These are phyloP conservation scores for Cenchrus fungigraminus DNA, from an alignment of 176 grass and related monocot species.

Conservation along the genomic window DNA sequence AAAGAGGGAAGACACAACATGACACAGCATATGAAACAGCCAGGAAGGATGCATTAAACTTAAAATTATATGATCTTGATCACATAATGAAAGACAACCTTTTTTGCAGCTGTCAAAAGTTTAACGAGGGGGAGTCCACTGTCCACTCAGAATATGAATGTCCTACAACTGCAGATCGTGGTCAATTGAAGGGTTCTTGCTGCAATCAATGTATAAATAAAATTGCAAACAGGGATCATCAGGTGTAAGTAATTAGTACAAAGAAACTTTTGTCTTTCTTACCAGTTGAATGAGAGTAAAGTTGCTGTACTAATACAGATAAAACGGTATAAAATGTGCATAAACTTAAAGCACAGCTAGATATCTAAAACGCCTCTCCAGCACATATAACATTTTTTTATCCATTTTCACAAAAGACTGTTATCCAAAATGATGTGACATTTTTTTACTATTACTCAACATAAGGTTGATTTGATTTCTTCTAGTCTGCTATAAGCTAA, in stretches of 20 bases:
- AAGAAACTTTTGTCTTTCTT: not conserved
- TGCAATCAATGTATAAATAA: not conserved
- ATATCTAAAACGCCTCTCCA: not conserved
- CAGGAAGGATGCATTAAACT: slow-evolving; percentile 24
- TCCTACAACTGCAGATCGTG: not conserved
- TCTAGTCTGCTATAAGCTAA: not conserved
- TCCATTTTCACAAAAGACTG: not conserved
- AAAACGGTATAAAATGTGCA: not conserved
- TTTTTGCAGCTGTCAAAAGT: slow-evolving; percentile 32
- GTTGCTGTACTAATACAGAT: not conserved
- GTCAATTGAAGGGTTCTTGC: not conserved
- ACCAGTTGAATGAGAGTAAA: not conserved
- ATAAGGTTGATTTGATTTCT: slow-evolving; percentile 14
- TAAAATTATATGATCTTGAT: slow-evolving; percentile 28
- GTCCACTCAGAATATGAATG: slow-evolving; percentile 1
- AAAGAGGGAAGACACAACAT: slow-evolving; percentile 10
- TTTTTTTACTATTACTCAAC: not conserved
- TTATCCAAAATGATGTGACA: not conserved
- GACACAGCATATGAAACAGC: slow-evolving; percentile 41
- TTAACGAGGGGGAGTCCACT: slow-evolving; percentile 4
- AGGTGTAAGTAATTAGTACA: not conserved
- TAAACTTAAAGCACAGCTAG: not conserved
- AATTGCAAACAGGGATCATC: not conserved
- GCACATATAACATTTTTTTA: not conserved
- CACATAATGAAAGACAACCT: slow-evolving; percentile 17